Evolutionary conservation across 2,329 filamentous ascomycete species (phyloP).

Genomic region (Gnomoniopsis sp.): DNA sequence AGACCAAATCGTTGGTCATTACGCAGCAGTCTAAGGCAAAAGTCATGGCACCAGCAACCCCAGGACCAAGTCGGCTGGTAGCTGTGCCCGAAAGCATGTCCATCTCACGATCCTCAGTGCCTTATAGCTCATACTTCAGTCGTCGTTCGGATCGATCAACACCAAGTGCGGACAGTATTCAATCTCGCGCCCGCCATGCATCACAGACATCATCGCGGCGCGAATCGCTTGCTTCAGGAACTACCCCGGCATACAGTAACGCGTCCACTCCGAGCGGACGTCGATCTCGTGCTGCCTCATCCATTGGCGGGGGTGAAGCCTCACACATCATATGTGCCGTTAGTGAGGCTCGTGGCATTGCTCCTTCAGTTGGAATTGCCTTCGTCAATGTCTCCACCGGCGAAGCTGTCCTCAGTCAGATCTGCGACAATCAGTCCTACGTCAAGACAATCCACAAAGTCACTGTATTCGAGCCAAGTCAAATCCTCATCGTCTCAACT

Average conservation of each 20-base stretch:
- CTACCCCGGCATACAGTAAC: constrained; percentile 7
- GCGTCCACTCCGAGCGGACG: constrained; percentile 40
- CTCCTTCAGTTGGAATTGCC: constrained; percentile 78
- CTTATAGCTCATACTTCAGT: not conserved
- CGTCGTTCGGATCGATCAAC: not conserved
- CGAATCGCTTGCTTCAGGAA: not conserved
- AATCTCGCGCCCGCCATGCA: not conserved
- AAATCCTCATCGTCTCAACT: constrained; percentile 73
- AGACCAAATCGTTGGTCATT: not conserved
- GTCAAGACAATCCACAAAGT: constrained; percentile 85
- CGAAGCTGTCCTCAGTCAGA: constrained; percentile 82
- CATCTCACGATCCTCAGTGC: not conserved
- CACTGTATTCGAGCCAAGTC: constrained; percentile 72
- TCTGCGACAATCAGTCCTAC: constrained; percentile 91
- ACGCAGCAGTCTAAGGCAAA: not conserved
- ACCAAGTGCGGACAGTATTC: not conserved
- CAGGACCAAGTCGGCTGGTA: not conserved
- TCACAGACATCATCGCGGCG: not conserved
- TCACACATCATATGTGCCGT: constrained; percentile 85
- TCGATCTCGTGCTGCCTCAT: constrained; percentile 38
- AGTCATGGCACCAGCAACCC: not conserved
- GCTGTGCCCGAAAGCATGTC: not conserved
- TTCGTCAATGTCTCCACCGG: constrained; percentile 85
- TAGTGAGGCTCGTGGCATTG: constrained; percentile 81
- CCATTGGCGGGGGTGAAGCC: constrained; percentile 44